Evolutionary conservation across 176 grass and related monocot genomes (phyloP), one percentile per base, ranked within the genome.

Genomic region (Calamus simplicifolius): DNA sequence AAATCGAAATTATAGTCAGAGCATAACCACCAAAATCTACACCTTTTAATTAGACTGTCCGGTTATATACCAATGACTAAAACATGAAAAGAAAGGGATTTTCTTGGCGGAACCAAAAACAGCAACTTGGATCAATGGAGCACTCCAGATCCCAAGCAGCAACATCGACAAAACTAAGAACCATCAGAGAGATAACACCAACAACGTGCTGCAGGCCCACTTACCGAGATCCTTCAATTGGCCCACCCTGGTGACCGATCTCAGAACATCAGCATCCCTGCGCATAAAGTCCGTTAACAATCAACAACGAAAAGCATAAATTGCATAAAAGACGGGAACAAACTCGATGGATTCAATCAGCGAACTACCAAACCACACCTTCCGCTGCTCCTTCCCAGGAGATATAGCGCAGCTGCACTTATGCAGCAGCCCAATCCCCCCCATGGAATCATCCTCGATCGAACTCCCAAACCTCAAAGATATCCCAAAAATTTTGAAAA

Each of bases 191-290:
- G 12, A 43, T 0, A 43, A 43, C 2, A 43, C 2, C 35, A 7
- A 43, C 35, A 43, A 43, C 8, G 35, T 12, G 35, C 35, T 1
- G 1, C 35, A 43, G 35, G 35, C 10, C 8, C 35, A 30, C 59
- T 62, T 71, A 91, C 93, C 93, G 67, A 97, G 57, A 80, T 97
- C 93, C 81, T 92, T 97, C 82, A 85, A 72, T 74, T 89, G 82
- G 28, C 76, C 63, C 14, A 89, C 85, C 70, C 74, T 91, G 27
- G 69, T 86, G 62, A 97, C 84, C 26, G 87, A 97, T 35, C 75
- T 72, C 48, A 97, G 87, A 30, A 83, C 53, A 57, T 91, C 84
- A 16, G 87, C 93, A 31, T 97, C 93, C 62, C 93, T 92, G 69
- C 50, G 25, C 8, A 79, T 5, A 8, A 48, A 61, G 62, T 35